Evolutionary conservation across 768 basidiomycete genomes (phyloP), one percentile per base, ranked within the genome.

Genomic region (Boletellus emodensis): DNA sequence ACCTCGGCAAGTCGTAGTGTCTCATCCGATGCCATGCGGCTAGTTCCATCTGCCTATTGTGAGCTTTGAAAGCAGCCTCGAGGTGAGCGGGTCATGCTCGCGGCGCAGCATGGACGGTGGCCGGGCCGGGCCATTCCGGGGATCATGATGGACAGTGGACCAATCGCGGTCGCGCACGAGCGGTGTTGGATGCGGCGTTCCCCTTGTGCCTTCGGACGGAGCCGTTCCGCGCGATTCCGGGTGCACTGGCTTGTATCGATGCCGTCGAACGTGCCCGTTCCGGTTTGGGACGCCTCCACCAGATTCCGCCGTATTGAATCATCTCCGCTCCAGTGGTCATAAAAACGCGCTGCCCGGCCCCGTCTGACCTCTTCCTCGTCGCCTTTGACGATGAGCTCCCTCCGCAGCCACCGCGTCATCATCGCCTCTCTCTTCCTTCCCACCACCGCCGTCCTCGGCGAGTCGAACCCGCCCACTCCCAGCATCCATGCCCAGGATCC

Each of bases 371-470:
- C n/a, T n/a, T n/a, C n/a, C n/a, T n/a, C n/a, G n/a, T 28, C 1
- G 6, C 35, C 12, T 4, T 3, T 32, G 10, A 39, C 40, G 30
- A 89, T 89, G 87, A 77, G 76, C 63, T 83, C 87, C 34, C 78
- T 89, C 62, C 76, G 84, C 48, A 81, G 81, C 68, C 85, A 87
- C 66, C 75, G 90, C 30, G 76, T 87, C 48, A 73, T 91, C 66
- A 83, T 92, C 65, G 90, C 88, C 14, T 85, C 86, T n/a, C 82
- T 91, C 51, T 90, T 92, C 64, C 81, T 91, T 33, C 90, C 90
- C 34, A 80, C 79, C 52, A 87, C 88, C 34, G 80, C 81, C 38
- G 80, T 83, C 40, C 70, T 82, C 37, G 82, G 79, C 63, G 71
- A 72, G 50, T 81, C 82, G 0, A 65, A 70, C 13, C 77, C 79